These are phyloP conservation scores for Nepenthes gracilis DNA, from an alignment of 148 eudicot species.

Conservation along the genomic window DNA sequence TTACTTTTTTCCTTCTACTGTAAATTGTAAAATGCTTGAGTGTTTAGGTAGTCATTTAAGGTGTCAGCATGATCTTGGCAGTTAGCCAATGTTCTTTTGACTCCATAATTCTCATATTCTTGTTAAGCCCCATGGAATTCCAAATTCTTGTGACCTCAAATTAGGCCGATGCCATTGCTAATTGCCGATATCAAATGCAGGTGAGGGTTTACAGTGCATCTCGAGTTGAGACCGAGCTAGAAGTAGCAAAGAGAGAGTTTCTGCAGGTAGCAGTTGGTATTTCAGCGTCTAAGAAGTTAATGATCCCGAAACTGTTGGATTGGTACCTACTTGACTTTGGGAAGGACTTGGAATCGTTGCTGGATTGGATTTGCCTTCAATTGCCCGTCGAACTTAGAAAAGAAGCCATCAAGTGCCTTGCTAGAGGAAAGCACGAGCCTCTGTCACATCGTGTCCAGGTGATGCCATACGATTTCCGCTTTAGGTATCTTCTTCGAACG, in stretches of 20 bases:
- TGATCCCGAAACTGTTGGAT: slow-evolving; percentile 75
- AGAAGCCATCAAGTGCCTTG: slow-evolving; percentile 42
- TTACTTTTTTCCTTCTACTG: too few species aligned
- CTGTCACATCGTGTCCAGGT: slow-evolving; percentile 41
- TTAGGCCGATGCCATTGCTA: too few species aligned
- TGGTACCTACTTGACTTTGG: slow-evolving; percentile 90
- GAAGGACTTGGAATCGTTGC: slow-evolving; percentile 69
- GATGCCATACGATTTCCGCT: slow-evolving; percentile 66
- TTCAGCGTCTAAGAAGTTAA: slow-evolving; percentile 32
- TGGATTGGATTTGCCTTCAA: slow-evolving; percentile 90
- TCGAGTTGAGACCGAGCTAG: slow-evolving; percentile 65
- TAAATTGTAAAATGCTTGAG: too few species aligned
- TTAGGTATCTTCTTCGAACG: slow-evolving; percentile 63
- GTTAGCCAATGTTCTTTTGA: too few species aligned
- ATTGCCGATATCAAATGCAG: slow-evolving; percentile 14
- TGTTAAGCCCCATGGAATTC: too few species aligned
- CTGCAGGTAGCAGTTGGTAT: slow-evolving; percentile 71
- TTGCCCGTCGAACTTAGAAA: slow-evolving; percentile 51
- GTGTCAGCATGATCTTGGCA: too few species aligned
- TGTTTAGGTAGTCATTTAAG: too few species aligned
- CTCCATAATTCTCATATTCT: too few species aligned
- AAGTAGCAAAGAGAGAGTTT: slow-evolving; percentile 67
- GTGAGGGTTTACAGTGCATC: slow-evolving; percentile 69
- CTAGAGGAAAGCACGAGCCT: slow-evolving; percentile 34
- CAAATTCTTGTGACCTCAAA: too few species aligned